Conservation (phyloP, 768 basidiomycete species). For the Leccinum broughii region DNA sequence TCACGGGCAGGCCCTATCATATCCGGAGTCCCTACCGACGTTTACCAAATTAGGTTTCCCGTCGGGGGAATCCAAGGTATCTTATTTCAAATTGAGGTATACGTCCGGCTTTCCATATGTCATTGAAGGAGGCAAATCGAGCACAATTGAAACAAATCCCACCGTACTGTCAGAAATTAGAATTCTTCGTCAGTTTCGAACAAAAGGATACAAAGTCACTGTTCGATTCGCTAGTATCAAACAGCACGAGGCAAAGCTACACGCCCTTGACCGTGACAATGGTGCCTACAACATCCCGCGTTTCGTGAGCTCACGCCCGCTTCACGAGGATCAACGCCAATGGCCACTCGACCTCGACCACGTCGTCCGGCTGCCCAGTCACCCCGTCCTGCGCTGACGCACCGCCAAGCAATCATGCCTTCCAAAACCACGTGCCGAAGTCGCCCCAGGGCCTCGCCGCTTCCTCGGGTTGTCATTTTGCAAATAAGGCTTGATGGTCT, state of each 20-base stretch:
- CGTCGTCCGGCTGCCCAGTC: constrained; percentile 17
- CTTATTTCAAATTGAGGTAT: too few species aligned
- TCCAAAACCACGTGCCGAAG: constrained; percentile 64
- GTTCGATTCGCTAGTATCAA: not conserved
- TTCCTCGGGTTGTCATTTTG: constrained; percentile 86
- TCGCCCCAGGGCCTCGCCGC: constrained; percentile 50
- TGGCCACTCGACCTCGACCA: constrained; percentile 45
- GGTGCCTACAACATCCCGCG: not conserved
- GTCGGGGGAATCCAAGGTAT: too few species aligned
- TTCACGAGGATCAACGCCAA: constrained; percentile 33
- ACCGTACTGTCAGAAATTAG: not conserved
- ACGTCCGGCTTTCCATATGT: too few species aligned
- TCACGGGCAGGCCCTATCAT: too few species aligned
- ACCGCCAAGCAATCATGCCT: constrained; percentile 43
- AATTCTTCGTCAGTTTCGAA: not conserved
- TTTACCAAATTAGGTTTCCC: too few species aligned
- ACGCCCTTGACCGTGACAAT: not conserved
- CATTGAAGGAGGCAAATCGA: too few species aligned
- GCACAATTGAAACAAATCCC: too few species aligned
- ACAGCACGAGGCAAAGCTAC: not conserved
- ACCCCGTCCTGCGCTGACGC: constrained; percentile 31
- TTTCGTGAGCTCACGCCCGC: constrained; percentile 6
- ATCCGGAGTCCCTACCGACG: too few species aligned
- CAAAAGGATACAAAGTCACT: not conserved
- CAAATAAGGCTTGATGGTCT: constrained; percentile 97